Evolutionary conservation across 306 rosid species (phyloP), one percentile per base, ranked within the genome.

Genomic region (Cicer chorassanicum): DNA sequence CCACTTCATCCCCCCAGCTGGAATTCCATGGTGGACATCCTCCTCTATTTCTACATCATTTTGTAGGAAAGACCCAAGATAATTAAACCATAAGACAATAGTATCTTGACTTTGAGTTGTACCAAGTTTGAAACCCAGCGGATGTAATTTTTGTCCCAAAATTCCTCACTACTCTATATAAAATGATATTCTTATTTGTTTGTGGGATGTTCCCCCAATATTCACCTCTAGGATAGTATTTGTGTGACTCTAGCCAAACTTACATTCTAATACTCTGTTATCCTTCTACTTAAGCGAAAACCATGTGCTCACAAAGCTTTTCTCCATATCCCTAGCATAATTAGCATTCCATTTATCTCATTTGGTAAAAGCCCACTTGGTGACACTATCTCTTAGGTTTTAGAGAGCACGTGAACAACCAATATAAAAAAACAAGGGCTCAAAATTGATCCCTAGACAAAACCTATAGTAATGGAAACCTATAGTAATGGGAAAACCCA

Each of bases 41-140:
- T 29, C 13, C 49, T 44, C 49, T 44, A 2, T 44, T 12, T 44
- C 49, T 12, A 3, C 11, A 44, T 44, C n/a, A 44, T 50, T n/a
- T 50, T 14, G 19, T 50, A 50, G 6, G 19, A 50, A 6, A 5
- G 55, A 50, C 55, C 4, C 55, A 50, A n/a, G 18, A 49, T 13
- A 49, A 14, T 13, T 48, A 2, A 12, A 15, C 16, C 16, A 11
- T 44, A 44, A 44, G 4, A 44, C 49, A 67, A 67, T 14, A 67
- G 15, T 19, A 67, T 67, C 72, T 24, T 44, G 73, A 48, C 59
- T 65, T 65, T 68, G 59, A 68, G 44, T 68, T 68, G 44, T 46
- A 68, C 61, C 14, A 68, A 68, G 45, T 68, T 24, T 49, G 8
- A 49, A 68, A 68, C 34, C 60, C 48, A 40, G 8, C 24, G 9